Conservation (phyloP, 2,329 filamentous ascomycete genomes). For the Cryphonectria radicalis region DNA sequence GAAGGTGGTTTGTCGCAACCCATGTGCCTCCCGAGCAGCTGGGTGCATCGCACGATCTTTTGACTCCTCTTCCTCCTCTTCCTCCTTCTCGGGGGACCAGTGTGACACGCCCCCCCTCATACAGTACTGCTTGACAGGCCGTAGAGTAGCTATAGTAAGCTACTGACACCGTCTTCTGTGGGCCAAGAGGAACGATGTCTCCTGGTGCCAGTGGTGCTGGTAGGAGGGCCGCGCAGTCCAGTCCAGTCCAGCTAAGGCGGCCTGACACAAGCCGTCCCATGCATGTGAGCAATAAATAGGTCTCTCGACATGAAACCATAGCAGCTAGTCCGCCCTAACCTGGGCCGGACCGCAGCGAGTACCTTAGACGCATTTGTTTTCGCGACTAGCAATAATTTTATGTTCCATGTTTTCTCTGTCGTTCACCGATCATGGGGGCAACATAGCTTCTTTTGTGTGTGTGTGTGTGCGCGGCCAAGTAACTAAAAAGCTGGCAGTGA, state of each 20-base stretch:
- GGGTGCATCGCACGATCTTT: slow-evolving; percentile 9
- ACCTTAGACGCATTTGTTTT: not conserved
- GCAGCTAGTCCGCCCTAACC: not conserved
- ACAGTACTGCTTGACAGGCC: not conserved
- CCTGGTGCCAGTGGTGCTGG: not conserved
- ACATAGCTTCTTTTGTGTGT: not conserved
- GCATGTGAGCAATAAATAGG: slow-evolving; percentile 2
- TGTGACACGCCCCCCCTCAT: not conserved
- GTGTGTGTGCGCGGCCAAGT: not conserved
- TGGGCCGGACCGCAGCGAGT: not conserved
- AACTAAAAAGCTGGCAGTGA: not conserved
- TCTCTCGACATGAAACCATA: not conserved
- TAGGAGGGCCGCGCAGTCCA: too few species aligned
- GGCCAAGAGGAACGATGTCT: not conserved
- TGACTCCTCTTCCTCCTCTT: not conserved
- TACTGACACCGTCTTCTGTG: not conserved
- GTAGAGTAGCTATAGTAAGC: not conserved
- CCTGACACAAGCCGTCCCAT: slow-evolving; percentile 3
- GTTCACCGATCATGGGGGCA: not conserved
- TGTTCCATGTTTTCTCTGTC: not conserved
- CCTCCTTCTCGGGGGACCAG: not conserved
- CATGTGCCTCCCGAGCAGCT: slow-evolving; percentile 11
- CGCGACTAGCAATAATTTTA: not conserved
- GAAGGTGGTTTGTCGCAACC: slow-evolving; percentile 18
- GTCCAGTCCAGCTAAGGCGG: not conserved